Conservation (phyloP, 768 basidiomycete genomes). For the Phaeotremella skinneri region DNA sequence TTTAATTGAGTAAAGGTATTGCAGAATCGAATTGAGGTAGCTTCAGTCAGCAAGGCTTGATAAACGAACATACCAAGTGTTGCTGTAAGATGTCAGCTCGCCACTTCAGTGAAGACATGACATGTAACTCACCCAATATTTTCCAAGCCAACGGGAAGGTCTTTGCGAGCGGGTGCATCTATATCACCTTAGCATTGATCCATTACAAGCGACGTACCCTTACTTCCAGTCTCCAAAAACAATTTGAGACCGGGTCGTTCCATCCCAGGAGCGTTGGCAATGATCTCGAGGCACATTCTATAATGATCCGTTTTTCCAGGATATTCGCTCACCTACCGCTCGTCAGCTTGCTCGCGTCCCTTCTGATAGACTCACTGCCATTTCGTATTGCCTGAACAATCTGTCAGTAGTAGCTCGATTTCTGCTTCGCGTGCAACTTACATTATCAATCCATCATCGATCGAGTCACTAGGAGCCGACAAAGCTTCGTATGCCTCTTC, state of each 20-base stretch:
- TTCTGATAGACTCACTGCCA: conserved; percentile 27
- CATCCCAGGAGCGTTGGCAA: conserved; percentile 35
- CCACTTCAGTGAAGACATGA: not conserved
- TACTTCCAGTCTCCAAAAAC: conserved; percentile 34
- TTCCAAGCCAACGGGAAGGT: conserved; percentile 45
- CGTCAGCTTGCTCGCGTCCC: not conserved
- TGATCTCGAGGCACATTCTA: conserved; percentile 34
- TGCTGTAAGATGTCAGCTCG: conserved; percentile 31
- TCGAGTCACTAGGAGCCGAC: conserved; percentile 32
- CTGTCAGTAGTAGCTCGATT: conserved; percentile 1
- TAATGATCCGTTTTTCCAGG: conserved; percentile 43
- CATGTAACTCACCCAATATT: conserved; percentile 40
- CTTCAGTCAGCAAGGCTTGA: conserved; percentile 10
- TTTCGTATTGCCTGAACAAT: conserved; percentile 39
- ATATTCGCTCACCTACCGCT: conserved; percentile 28
- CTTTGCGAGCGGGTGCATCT: conserved; percentile 29
- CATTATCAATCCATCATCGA: conserved; percentile 46
- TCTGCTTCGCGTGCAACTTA: conserved; percentile 10
- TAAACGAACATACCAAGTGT: conserved; percentile 43
- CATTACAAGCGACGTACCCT: conserved; percentile 19
- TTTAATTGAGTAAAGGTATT: conserved; percentile 48
- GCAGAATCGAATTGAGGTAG: conserved; percentile 50
- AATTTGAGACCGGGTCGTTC: conserved; percentile 36
- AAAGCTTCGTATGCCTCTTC: conserved; percentile 42
- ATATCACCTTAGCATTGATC: conserved; percentile 12